Evolutionary conservation across 495 filamentous ascomycete species (phyloP).

Genomic region (Penicillium verhagenii): DNA sequence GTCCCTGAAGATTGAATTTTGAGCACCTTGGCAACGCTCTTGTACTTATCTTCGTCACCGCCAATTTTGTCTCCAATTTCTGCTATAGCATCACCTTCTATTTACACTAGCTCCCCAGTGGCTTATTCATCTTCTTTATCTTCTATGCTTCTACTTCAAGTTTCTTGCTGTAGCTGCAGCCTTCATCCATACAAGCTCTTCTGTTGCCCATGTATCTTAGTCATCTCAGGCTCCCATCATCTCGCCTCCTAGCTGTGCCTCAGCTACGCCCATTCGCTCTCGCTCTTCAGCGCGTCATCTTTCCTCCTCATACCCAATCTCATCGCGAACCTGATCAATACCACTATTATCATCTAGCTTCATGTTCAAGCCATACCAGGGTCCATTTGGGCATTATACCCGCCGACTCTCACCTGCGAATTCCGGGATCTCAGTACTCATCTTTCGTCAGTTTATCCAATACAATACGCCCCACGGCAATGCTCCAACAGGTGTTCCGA

Average conservation of each 20-base stretch:
- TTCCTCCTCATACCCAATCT: neutral
- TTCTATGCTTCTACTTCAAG: neutral
- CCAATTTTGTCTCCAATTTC: no score
- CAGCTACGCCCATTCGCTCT: neutral
- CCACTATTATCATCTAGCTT: neutral
- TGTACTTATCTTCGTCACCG: no score
- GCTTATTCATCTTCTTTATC: neutral
- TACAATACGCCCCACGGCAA: neutral
- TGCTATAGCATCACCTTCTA: no score
- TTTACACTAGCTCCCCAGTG: neutral
- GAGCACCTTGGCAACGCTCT: no score
- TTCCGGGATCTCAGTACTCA: neutral
- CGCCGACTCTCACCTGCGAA: neutral
- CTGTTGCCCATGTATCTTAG: no score
- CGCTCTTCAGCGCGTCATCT: neutral
- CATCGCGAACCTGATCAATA: neutral
- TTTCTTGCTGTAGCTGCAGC: neutral
- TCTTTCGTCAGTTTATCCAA: neutral
- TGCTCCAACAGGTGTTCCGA: neutral
- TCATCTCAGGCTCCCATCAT: no score
- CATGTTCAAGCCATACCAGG: neutral
- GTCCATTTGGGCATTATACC: neutral
- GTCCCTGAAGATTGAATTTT: no score
- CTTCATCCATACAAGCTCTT: neutral
- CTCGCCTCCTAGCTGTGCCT: no score